A percentile compares a stretch with the other conserved stretches of the same genome.
Conservation (phyloP, 1,284 basidiomycete genomes). For the Wallemia ichthyophaga region DNA sequence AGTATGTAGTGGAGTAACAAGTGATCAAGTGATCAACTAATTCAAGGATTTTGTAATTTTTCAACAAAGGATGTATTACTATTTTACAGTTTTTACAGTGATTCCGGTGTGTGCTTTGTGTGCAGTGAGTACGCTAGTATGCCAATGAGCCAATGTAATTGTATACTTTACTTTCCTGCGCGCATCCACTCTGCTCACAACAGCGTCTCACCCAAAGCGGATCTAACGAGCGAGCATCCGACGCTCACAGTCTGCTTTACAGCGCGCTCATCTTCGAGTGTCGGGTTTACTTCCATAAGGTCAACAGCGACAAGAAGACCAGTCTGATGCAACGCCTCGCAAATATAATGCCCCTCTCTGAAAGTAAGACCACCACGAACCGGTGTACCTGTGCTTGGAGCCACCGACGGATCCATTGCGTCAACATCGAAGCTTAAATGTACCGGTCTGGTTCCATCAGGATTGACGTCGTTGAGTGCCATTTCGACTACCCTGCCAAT, state of each 20-base stretch:
- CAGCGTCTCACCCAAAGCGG: constrained; percentile 45
- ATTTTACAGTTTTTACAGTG: neutral
- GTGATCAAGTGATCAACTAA: too few species aligned
- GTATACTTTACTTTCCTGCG: neutral
- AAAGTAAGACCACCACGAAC: constrained; percentile 86
- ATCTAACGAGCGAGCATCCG: constrained; percentile 67
- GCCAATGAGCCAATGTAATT: too few species aligned
- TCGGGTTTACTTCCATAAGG: constrained; percentile 92
- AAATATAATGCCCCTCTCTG: constrained; percentile 73
- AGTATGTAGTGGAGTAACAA: neutral
- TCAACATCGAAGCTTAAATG: constrained; percentile 26
- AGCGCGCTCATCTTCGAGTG: constrained; percentile 35
- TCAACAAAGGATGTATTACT: neutral
- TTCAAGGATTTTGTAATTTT: neutral
- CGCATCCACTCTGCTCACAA: constrained; percentile 6
- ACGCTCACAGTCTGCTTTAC: constrained; percentile 70
- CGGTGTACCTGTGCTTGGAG: constrained; percentile 80
- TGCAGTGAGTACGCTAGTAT: neutral
- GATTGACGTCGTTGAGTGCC: constrained; percentile 82
- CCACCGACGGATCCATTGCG: constrained; percentile 49
- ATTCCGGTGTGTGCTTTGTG: neutral
- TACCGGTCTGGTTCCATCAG: constrained; percentile 47
- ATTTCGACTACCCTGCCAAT: constrained; percentile 85
- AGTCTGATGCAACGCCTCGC: constrained; percentile 77
- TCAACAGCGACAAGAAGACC: constrained; percentile 71